Evolutionary conservation across 176 grass and related monocot genomes (phyloP).

Genomic region (barley (Hordeum vulgare)): MorexV3_pseudomolecules_assembly NC_058524.1:583556704-583557203

Average conservation of each 20-base stretch:
- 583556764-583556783: neutral
- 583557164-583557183: conserved; percentile 32
- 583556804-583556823: neutral
- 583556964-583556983: conserved; percentile 33
- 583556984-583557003: conserved; percentile 17
- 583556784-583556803: neutral
- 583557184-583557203: neutral
- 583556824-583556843: neutral
- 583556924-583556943: neutral
- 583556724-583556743: no score
- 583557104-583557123: neutral
- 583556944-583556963: neutral
- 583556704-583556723: no score
- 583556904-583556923: neutral
- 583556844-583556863: conserved; percentile 8
- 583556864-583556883: conserved; percentile 35
- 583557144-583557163: neutral
- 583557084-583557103: neutral
- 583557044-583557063: neutral
- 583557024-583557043: conserved; percentile 4
- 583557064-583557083: neutral
- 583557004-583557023: conserved; percentile 34
- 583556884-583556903: neutral
- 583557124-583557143: neutral
- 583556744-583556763: no score